Percentiles rank a stretch among this genome's conserved stretches.
Evolutionary conservation across 106 monocot genomes (phyloP).

Genomic region (Triglochin maritima): DNA sequence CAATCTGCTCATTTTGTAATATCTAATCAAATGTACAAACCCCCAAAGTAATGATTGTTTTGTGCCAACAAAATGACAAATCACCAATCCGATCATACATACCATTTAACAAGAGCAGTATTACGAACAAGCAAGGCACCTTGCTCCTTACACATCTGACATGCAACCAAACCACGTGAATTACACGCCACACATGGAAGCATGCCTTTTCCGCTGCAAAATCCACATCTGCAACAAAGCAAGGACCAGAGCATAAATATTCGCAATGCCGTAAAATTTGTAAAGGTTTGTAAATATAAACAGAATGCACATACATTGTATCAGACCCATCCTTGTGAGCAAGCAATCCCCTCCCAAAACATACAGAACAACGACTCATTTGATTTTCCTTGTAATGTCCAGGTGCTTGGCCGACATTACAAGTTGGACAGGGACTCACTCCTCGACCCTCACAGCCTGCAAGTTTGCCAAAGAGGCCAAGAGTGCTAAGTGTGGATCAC

Average conservation of each 20-base stretch:
- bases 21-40: no score
- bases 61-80: no score
- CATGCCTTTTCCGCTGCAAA: conserved; percentile 59
- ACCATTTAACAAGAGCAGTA: conserved; percentile 69
- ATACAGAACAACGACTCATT: conserved; percentile 51
- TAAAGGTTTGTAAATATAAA: background rate
- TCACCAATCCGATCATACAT: background rate
- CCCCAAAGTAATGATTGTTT: no score
- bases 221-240: conserved; percentile 53
- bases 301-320: conserved; percentile 52
- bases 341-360: conserved; percentile 87
- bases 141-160: conserved; percentile 50
- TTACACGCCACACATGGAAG: conserved; percentile 68
- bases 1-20: no score
- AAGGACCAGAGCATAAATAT: no score
- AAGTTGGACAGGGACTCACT: conserved; percentile 48
- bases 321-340: conserved; percentile 97
- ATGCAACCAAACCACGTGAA: conserved; percentile 59
- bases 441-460: conserved; percentile 46
- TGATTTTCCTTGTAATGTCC: conserved; percentile 65
- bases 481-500: no score
- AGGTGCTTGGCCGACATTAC: conserved; percentile 51
- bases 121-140: conserved; percentile 47
- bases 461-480: conserved; percentile 19
- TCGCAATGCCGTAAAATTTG: no score